Evolutionary conservation across 768 basidiomycete species (phyloP).

Genomic region (Hortiboletus campestris): DNA sequence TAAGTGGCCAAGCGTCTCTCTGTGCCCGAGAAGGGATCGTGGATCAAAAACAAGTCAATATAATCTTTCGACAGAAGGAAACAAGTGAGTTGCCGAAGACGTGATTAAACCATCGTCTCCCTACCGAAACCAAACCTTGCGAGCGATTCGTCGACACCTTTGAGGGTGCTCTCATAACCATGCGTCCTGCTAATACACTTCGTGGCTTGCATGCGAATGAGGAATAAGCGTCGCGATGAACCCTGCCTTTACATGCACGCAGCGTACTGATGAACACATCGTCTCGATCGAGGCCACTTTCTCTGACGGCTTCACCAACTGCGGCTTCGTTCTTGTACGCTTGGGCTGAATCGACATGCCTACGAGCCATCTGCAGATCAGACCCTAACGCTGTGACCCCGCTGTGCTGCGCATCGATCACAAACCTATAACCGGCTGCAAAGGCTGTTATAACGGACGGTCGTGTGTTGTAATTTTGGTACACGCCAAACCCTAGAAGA

Average conservation of each 20-base stretch:
- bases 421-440: conserved; percentile 61
- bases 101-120: conserved; percentile 14
- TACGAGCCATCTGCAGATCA: conserved; percentile 22
- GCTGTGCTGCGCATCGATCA: conserved; percentile 1
- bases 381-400: background rate
- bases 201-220: conserved; percentile 48
- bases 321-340: conserved; percentile 62
- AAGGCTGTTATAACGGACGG: conserved; percentile 61
- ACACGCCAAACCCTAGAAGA: conserved; percentile 68
- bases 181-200: conserved; percentile 59
- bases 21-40: conserved; percentile 65
- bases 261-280: conserved; percentile 69
- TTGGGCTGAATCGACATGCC: conserved; percentile 75
- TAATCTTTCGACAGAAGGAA: conserved; percentile 40
- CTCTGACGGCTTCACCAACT: conserved; percentile 58
- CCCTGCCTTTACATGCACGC: background rate
- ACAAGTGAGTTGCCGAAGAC: conserved; percentile 8
- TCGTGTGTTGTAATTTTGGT: conserved; percentile 57
- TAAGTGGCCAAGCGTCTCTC: conserved; percentile 69
- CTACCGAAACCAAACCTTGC: conserved; percentile 56
- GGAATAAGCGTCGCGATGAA: conserved; percentile 1
- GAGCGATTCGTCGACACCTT: conserved; percentile 61
- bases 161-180: conserved; percentile 59
- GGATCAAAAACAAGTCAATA: conserved; percentile 76
- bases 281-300: conserved; percentile 53